These are phyloP conservation scores for Thalassiosira livingstoniorum DNA, from an alignment of 352 stramenopile genomes.

Conservation along the genomic window DNA sequence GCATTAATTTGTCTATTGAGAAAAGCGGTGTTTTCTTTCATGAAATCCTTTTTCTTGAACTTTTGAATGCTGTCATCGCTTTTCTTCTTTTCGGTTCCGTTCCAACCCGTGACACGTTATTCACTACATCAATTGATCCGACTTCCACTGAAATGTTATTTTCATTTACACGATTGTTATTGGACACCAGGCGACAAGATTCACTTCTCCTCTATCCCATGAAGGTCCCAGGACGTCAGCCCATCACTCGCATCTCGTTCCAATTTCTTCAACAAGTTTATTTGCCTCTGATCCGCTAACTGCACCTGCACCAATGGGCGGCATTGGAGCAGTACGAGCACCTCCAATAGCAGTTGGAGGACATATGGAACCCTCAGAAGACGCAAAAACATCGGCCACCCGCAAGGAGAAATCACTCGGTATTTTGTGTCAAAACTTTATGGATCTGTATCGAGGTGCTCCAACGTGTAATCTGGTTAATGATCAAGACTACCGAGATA, in stretches of 20 bases:
- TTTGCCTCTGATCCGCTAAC: not conserved
- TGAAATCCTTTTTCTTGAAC: not conserved
- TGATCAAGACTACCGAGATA: too few species aligned
- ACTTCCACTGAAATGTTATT: too few species aligned
- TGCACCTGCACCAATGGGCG: not conserved
- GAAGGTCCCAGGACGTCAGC: too few species aligned
- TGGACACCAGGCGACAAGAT: too few species aligned
- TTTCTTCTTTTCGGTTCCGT: too few species aligned
- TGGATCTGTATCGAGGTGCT: conserved; percentile 59
- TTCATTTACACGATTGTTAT: too few species aligned
- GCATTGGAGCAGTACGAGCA: not conserved
- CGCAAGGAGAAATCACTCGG: conserved; percentile 83
- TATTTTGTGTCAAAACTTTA: conserved; percentile 78
- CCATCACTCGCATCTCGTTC: too few species aligned
- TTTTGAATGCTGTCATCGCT: too few species aligned
- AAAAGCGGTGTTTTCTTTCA: not conserved
- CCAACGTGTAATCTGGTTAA: conserved; percentile 42
- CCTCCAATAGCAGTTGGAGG: not conserved
- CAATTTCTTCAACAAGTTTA: not conserved
- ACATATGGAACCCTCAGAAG: not conserved
- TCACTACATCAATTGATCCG: too few species aligned
- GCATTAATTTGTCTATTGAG: not conserved
- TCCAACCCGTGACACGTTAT: too few species aligned
- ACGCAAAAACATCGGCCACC: not conserved
- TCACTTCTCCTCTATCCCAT: too few species aligned